Percentiles rank a stretch among this genome's conserved stretches.
Conservation (phyloP, 805 yeast genomes). For the Metschnikowia drakensbergensis region DNA sequence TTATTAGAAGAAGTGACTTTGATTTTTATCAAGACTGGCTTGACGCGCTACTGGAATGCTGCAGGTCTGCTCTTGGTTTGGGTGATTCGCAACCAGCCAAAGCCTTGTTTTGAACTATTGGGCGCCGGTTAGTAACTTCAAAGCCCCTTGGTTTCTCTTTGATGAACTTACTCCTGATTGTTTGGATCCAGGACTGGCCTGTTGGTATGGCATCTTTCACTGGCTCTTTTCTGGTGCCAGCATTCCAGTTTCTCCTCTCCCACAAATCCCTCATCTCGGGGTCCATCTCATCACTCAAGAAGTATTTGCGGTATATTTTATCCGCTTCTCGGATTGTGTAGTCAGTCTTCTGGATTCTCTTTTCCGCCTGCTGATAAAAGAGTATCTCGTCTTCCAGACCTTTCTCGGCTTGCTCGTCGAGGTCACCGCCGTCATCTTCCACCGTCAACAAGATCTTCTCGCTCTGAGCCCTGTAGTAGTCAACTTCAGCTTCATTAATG, state of each 20-base stretch:
- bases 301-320: slow-evolving; percentile 41
- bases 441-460: slow-evolving; percentile 10
- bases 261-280: slow-evolving; percentile 50
- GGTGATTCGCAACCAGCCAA: neutral
- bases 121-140: slow-evolving; percentile 35
- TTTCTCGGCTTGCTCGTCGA: slow-evolving; percentile 1
- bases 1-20: neutral
- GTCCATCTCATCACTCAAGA: slow-evolving; percentile 41
- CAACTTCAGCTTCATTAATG: slow-evolving; percentile 12
- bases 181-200: neutral
- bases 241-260: slow-evolving; percentile 40
- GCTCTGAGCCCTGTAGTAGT: slow-evolving; percentile 15
- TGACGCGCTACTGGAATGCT: neutral
- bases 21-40: neutral
- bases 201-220: neutral
- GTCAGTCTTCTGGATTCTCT: slow-evolving; percentile 32
- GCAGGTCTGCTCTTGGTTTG: neutral
- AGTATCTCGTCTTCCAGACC: slow-evolving; percentile 1
- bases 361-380: slow-evolving; percentile 6
- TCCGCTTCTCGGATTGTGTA: slow-evolving; percentile 63
- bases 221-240: slow-evolving; percentile 2
- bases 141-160: slow-evolving; percentile 21
- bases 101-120: slow-evolving; percentile 18
- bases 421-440: neutral
- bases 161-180: neutral